phyloP scores from a whole-genome alignment of 768 basidiomycete genomes.

The Trametes villosa region DNA sequence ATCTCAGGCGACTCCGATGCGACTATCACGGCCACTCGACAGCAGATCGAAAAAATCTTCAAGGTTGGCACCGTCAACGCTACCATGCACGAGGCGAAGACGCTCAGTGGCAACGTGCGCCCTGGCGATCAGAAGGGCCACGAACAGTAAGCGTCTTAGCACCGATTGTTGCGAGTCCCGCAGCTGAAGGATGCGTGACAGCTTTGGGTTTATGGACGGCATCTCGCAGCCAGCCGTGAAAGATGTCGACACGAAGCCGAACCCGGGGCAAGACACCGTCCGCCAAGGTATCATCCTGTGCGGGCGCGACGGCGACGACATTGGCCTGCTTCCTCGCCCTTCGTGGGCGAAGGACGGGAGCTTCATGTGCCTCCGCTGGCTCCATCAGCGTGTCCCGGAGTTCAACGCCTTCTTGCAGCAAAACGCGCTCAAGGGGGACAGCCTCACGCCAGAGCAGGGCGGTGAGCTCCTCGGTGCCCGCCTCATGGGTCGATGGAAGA shows the following conservation, averaged over 20 bases:
- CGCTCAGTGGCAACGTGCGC: slow-evolving; percentile 41
- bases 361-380: slow-evolving; percentile 37
- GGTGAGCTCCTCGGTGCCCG: slow-evolving; percentile 38
- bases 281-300: slow-evolving; percentile 34
- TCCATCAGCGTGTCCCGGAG: slow-evolving; percentile 41
- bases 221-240: slow-evolving; percentile 36
- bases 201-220: slow-evolving; percentile 37
- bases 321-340: slow-evolving; percentile 31
- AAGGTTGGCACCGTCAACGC: slow-evolving; percentile 38
- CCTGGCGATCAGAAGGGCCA: slow-evolving; percentile 32
- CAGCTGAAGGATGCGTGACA: slow-evolving; percentile 2
- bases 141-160: slow-evolving; percentile 35
- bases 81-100: slow-evolving; percentile 43
- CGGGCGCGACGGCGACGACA: slow-evolving; percentile 24
- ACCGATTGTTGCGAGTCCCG: no score
- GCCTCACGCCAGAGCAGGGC: slow-evolving; percentile 25
- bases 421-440: slow-evolving; percentile 24
- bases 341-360: slow-evolving; percentile 36
- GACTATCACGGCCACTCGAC: slow-evolving; percentile 35
- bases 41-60: slow-evolving; percentile 28
- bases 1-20: slow-evolving; percentile 50
- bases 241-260: slow-evolving; percentile 29
- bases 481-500: slow-evolving; percentile 41
- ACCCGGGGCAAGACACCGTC: slow-evolving; percentile 32
- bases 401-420: slow-evolving; percentile 35